Conservation (phyloP, 352 stramenopile species). For the Globisporangium sylvaticum region DNA sequence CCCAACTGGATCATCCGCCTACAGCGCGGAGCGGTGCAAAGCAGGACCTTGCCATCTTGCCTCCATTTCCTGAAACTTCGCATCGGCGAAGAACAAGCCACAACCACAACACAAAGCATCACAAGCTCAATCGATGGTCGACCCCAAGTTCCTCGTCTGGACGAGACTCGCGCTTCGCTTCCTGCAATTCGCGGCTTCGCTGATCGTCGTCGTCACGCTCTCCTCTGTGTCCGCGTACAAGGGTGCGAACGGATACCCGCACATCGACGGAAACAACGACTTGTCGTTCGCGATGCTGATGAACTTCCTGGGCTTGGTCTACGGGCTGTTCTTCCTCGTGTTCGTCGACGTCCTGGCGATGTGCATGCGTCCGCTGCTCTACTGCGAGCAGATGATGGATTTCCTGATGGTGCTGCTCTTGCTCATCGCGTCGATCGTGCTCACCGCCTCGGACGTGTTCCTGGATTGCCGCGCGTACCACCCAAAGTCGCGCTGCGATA, state of each 20-base stretch:
- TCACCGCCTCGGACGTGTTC: constrained; percentile 9
- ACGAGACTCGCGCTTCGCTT: constrained; percentile 14
- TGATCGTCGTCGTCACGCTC: constrained; percentile 11
- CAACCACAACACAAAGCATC: neutral
- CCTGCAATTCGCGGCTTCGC: constrained; percentile 14
- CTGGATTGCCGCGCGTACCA: constrained; percentile 6
- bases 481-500: constrained; percentile 7
- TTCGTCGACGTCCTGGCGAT: constrained; percentile 15
- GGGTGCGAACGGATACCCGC: neutral
- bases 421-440: constrained; percentile 16
- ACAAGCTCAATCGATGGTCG: neutral
- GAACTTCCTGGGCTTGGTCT: constrained; percentile 17
- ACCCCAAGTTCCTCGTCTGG: constrained; percentile 20
- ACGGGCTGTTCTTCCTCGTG: constrained; percentile 18
- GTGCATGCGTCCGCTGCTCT: constrained; percentile 18
- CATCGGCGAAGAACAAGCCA: neutral
- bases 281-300: constrained; percentile 14
- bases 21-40: neutral
- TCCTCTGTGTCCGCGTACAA: constrained; percentile 6
- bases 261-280: constrained; percentile 6
- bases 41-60: neutral
- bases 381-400: constrained; percentile 18
- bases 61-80: neutral
- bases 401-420: constrained; percentile 12
- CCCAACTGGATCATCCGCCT: neutral